Evolutionary conservation across 768 basidiomycete genomes (phyloP).

Genomic region (Mycena venus): DNA sequence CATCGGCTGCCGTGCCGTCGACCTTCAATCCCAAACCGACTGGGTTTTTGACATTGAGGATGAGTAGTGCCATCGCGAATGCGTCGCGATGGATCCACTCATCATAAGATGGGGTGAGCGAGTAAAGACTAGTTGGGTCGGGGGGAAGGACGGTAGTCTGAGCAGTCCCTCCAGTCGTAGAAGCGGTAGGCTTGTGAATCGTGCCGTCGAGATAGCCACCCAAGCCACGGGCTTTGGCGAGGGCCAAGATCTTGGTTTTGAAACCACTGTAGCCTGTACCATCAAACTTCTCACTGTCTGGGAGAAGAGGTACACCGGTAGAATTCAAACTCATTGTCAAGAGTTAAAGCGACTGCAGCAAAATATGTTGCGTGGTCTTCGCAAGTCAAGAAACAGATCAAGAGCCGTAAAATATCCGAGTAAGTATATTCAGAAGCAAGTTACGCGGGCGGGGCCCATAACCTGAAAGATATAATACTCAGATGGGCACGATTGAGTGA

Average conservation of each 20-base stretch:
- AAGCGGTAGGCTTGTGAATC: constrained; percentile 16
- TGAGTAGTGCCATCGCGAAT: constrained; percentile 23
- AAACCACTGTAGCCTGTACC: too few species aligned
- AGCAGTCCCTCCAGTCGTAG: not conserved
- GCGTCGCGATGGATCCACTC: constrained; percentile 38
- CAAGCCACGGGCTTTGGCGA: not conserved
- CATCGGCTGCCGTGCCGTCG: constrained; percentile 30
- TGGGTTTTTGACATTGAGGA: constrained; percentile 35
- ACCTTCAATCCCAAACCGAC: constrained; percentile 32
- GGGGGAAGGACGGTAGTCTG: constrained; percentile 1
- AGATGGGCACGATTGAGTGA: too few species aligned
- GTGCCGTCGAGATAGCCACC: constrained; percentile 37
- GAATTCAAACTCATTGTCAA: too few species aligned
- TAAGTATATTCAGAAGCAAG: not conserved
- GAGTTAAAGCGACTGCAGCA: too few species aligned
- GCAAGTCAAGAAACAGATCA: too few species aligned
- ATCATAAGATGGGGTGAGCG: constrained; percentile 22
- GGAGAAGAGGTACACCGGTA: too few species aligned
- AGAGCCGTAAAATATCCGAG: not conserved
- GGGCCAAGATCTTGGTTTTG: too few species aligned
- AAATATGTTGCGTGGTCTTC: too few species aligned
- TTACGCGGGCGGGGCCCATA: not conserved
- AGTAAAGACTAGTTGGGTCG: constrained; percentile 21
- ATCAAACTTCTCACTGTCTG: too few species aligned
- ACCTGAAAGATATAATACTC: too few species aligned